A percentile compares a stretch with the other conserved stretches of the same genome.
phyloP scores from a whole-genome alignment of 2,329 filamentous ascomycete genomes.

The Xylariaceae sp. region DNA sequence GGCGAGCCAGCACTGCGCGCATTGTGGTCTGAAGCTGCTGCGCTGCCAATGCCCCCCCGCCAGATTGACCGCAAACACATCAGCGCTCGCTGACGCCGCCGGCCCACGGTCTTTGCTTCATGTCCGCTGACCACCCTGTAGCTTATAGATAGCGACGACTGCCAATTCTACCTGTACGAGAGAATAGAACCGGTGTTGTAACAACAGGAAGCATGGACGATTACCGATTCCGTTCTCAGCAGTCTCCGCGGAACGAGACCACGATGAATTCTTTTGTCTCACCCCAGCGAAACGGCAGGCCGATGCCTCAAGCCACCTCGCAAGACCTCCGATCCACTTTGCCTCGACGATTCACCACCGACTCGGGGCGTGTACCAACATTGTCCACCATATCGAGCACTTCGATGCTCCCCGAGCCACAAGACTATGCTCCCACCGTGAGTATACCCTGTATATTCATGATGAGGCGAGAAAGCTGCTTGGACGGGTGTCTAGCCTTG shows the following conservation, averaged over 20 bases:
- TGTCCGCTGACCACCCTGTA: conserved; percentile 20
- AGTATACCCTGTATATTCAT: conserved; percentile 21
- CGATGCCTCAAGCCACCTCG: conserved; percentile 56
- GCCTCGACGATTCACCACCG: conserved; percentile 91
- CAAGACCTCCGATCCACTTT: conserved; percentile 74
- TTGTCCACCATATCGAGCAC: conserved; percentile 58
- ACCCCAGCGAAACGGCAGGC: conserved; percentile 67
- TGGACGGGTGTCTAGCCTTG: conserved; percentile 17
- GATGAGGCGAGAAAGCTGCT: background rate
- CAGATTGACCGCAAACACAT: conserved; percentile 1
- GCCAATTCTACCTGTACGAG: conserved; percentile 42
- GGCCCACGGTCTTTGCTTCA: background rate
- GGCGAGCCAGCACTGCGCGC: conserved; percentile 17
- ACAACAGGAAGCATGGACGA: conserved; percentile 67
- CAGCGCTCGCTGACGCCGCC: conserved; percentile 2
- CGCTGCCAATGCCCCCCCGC: conserved; percentile 10
- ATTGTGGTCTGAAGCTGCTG: conserved; percentile 9
- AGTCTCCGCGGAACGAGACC: conserved; percentile 73
- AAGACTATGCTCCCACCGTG: conserved; percentile 46
- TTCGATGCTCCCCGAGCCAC: conserved; percentile 47
- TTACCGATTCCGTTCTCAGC: conserved; percentile 73
- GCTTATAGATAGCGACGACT: conserved; percentile 38
- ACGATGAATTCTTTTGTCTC: conserved; percentile 73
- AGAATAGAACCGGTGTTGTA: conserved; percentile 33
- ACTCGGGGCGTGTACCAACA: conserved; percentile 79